phyloP scores from a whole-genome alignment of 73 alveolate genomes.

The Diophrys appendiculata region DNA sequence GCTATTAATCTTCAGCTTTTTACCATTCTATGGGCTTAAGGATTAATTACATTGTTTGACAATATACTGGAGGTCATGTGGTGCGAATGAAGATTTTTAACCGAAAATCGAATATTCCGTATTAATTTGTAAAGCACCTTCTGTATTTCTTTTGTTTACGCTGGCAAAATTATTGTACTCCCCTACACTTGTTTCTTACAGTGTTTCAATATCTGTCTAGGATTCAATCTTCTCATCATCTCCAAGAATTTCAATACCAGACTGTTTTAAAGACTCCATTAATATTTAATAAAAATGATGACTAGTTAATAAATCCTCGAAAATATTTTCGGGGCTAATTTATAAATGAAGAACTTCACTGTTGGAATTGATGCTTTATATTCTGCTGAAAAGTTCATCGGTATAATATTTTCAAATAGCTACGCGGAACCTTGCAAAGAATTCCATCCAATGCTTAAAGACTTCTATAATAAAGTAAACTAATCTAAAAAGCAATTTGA shows the following conservation, averaged over 20 bases:
- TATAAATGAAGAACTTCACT: not conserved
- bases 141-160: too few relatives aligned
- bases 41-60: not conserved
- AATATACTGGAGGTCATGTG: not conserved
- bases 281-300: not conserved
- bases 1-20: too few relatives aligned
- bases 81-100: not conserved
- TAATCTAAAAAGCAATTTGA: slow-evolving; percentile 59
- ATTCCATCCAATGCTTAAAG: slow-evolving; percentile 61
- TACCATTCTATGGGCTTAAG: too few relatives aligned
- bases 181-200: too few relatives aligned
- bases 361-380: not conserved
- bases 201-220: not conserved
- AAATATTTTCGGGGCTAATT: not conserved
- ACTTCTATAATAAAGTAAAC: slow-evolving; percentile 69
- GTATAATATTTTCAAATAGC: not conserved
- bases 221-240: not conserved
- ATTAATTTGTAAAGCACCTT: not conserved
- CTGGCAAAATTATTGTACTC: too few relatives aligned
- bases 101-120: not conserved
- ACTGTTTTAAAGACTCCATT: too few relatives aligned
- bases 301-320: not conserved
- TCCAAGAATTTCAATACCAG: not conserved
- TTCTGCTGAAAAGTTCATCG: not conserved
- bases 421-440: slow-evolving; percentile 58